Evolutionary conservation across 2,329 filamentous ascomycete species (phyloP).

Genomic region (Cordyceps tenuipes): DNA sequence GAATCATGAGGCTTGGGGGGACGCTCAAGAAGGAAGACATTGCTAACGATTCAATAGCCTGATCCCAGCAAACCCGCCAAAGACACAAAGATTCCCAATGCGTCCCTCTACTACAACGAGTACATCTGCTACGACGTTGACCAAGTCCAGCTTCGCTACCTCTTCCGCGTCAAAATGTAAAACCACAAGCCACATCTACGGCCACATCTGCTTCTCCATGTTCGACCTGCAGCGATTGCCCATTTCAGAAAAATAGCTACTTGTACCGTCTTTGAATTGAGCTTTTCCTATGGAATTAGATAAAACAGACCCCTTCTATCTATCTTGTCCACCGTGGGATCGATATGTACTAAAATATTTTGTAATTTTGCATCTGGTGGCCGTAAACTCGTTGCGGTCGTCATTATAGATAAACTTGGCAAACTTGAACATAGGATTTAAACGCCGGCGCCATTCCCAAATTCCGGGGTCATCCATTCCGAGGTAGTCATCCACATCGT

Average conservation of each 20-base stretch:
- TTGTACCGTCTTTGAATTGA: not conserved
- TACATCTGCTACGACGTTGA: conserved; percentile 64
- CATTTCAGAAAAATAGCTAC: not conserved
- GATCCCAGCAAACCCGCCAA: conserved; percentile 39
- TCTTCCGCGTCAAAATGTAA: conserved; percentile 54
- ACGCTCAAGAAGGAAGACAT: not conserved
- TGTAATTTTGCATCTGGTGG: not conserved
- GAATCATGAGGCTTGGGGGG: not conserved
- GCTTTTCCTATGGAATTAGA: not conserved
- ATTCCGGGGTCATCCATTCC: conserved; percentile 26
- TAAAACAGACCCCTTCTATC: not conserved
- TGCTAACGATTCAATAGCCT: conserved; percentile 30
- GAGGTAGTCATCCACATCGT: conserved; percentile 26
- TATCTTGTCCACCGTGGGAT: not conserved
- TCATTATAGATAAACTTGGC: not conserved
- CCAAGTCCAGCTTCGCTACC: conserved; percentile 62
- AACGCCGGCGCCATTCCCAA: conserved; percentile 24
- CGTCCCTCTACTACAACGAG: conserved; percentile 59
- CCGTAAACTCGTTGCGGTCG: not conserved
- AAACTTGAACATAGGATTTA: conserved; percentile 12
- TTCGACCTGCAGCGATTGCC: not conserved
- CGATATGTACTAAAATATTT: not conserved
- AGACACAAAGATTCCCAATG: conserved; percentile 35
- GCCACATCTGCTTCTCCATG: not conserved
- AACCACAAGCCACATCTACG: not conserved